Conservation (phyloP, 2,329 filamentous ascomycete species). For the Cladosporium austrohemisphaericum region DNA sequence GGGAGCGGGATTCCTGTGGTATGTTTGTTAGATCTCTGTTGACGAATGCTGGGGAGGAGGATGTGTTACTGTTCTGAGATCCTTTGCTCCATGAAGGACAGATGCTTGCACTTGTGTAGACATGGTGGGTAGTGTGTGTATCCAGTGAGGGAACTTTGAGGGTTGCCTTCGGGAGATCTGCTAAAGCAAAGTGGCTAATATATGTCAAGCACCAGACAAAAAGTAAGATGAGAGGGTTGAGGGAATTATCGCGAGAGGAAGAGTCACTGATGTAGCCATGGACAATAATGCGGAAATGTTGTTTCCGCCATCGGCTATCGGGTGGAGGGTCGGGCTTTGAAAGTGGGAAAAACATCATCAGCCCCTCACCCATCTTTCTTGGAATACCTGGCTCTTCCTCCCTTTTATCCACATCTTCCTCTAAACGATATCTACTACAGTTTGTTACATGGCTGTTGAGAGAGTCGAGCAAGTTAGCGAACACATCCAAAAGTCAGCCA, state of each 20-base stretch:
- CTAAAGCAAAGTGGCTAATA: no score
- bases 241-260: background rate
- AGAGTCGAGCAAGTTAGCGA: conserved; percentile 5
- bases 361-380: background rate
- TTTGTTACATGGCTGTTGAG: conserved; percentile 7
- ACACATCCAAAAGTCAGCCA: background rate
- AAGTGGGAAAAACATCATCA: background rate
- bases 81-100: conserved; percentile 60
- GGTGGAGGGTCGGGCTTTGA: conserved; percentile 14
- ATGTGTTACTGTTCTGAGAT: conserved; percentile 54
- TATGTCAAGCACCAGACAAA: no score
- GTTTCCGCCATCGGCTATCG: background rate
- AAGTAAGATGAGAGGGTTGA: background rate
- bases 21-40: background rate
- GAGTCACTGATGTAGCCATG: background rate
- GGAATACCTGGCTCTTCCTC: no score
- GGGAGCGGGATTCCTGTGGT: conserved; percentile 50
- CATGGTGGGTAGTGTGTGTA: background rate
- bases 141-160: background rate
- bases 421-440: background rate
- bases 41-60: conserved; percentile 1
- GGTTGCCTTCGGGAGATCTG: no score
- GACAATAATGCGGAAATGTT: conserved; percentile 13
- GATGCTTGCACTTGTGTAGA: conserved; percentile 42
- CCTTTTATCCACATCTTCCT: background rate